Base-by-base conservation (phyloP, 2,329 filamentous ascomycete genomes). In the Pyrenochaeta sp. region DNA sequence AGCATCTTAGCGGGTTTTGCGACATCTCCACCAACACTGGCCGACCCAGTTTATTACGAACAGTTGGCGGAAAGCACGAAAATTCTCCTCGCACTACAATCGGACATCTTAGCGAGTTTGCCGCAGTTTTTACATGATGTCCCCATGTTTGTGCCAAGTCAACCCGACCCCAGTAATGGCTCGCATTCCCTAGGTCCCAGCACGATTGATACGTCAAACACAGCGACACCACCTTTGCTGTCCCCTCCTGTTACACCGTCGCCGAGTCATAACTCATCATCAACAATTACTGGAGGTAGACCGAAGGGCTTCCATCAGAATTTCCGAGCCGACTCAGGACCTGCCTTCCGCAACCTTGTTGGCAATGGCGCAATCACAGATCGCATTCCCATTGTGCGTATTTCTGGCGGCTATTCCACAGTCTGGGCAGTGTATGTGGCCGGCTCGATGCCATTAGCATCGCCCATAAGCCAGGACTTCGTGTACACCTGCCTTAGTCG, bases 401-500 rank as follows among this genome's bases (percentile, higher is more conserved):
- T 72, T 8, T 71, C 69, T 1, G 75, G 74, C 28, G 73, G 72
- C 2, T 69, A 72, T 36, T 68, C 72, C 7, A 68, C 67, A 0
- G 53, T 75, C 3, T 77, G 74, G 74, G 64, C 73, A 4, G 52
- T 77, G 6, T 77, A 66, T 43, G 64, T 76, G 3, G 69, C 73
- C 0, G 74, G 70, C 22, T 46, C 71, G 8, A 74, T 67, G 58
- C 69, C 69, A 1, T 65, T 67, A 1, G 73, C 74, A 0, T 67
- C 65, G 1, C 56, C 59, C 0, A 42, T 66, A 13, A 65, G 62
- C 15, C 72, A 74, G 43, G 60, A 66, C n/a, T 77, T 62, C 39
- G 61, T 71, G 0, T 28, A 69, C 7, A 52, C 45, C 2, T 67
- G 88, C 9, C 79, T 91, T 56, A 86, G 89, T 76, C 83, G 88